Evolutionary conservation across 139 green algal species (phyloP).

Genomic region (Picocystis salinarum): DNA sequence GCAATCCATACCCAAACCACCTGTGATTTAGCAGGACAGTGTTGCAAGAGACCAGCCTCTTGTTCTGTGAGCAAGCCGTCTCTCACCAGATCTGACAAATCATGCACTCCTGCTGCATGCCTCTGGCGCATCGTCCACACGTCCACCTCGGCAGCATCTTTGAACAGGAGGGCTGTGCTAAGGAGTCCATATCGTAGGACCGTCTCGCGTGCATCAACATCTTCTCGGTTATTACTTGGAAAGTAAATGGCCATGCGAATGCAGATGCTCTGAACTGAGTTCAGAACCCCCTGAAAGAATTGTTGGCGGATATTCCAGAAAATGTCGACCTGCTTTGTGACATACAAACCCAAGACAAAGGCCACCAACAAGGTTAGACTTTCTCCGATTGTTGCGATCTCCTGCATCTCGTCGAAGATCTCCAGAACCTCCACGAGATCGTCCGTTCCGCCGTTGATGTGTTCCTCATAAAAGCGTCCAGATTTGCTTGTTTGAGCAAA

Average conservation of each 20-base stretch:
- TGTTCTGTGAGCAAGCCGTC: background rate
- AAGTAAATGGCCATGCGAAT: slow-evolving; percentile 4
- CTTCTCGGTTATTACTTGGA: background rate
- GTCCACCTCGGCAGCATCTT: slow-evolving; percentile 1
- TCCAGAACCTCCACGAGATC: background rate
- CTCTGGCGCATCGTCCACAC: background rate
- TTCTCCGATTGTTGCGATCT: no score
- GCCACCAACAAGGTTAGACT: no score
- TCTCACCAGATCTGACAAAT: background rate
- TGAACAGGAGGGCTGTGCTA: background rate
- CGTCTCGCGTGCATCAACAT: background rate
- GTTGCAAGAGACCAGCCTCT: slow-evolving; percentile 2
- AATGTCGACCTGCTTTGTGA: slow-evolving; percentile 3
- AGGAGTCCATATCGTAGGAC: slow-evolving; percentile 2
- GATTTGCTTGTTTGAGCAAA: slow-evolving; percentile 1
- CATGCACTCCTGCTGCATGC: background rate
- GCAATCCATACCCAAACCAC: slow-evolving; percentile 2
- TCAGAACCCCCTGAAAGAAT: background rate
- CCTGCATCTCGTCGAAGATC: background rate
- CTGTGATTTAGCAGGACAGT: background rate
- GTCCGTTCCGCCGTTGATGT: background rate
- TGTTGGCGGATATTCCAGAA: slow-evolving; percentile 1
- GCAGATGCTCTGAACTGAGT: background rate
- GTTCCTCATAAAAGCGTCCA: background rate
- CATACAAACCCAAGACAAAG: background rate